Evolutionary conservation across 1,284 basidiomycete species (phyloP), one percentile per base, ranked within the genome.

Genomic region (Ustilago loliicola): DNA sequence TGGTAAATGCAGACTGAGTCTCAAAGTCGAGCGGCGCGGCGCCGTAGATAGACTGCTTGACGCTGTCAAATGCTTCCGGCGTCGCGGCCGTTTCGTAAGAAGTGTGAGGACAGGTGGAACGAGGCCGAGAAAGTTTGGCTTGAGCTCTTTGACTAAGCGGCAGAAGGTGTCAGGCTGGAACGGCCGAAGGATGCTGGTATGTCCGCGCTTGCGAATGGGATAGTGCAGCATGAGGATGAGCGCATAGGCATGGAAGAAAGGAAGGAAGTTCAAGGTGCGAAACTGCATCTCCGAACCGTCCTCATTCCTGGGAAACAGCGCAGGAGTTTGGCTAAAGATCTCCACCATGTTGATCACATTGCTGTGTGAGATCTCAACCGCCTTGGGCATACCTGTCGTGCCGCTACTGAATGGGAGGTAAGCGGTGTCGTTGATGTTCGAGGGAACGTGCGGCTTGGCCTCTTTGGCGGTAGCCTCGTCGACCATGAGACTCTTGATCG

Each of bases 301-400:
- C 5, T 61, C 32, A 10, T 61, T 30, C 21, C 13, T 61, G 0
- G 62, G 66, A 4, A 73, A 54, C 9, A 68, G 11, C 3, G 55
- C 17, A 0, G 71, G 71, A n/a, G 59, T 50, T 40, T 56, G 30
- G 30, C n/a, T 15, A 19, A 68, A 52, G 56, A 76, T 65, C 55
- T 65, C 61, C 36, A 77, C 36, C 78, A 80, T 80, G 36, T 52
- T 52, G 50, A 74, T 63, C n/a, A 78, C 61, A 50, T 80, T 80
- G 45, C 27, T 29, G 57, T 77, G 74, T 17, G 78, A 63, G 53
- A 80, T 67, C 50, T 78, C 66, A 23, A 80, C 71, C 4, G 74
- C 73, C 42, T 80, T 80, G 34, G 74, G 74, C 5, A 77, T 53
- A 34, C 74, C 78, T 0, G 75, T 80, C 6, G 78, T 80, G 15